Evolutionary conservation across 192 early-diverging fungal species (phyloP).

Genomic region (Coemansia sp.): DNA sequence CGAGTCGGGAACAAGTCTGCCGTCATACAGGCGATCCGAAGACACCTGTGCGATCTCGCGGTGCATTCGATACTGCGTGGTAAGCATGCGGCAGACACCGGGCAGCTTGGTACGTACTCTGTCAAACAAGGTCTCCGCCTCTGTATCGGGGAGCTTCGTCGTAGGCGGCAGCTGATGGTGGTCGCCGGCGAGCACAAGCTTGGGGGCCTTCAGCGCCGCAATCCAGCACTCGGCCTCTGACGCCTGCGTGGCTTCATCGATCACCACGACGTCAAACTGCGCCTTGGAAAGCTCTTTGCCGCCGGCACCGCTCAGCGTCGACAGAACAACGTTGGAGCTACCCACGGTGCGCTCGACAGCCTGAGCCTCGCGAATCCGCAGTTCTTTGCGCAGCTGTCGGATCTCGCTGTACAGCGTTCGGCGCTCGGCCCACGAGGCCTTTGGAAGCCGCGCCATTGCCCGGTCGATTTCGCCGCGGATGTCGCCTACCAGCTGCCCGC

Average conservation of each 20-base stretch:
- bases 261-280: constrained; percentile 78
- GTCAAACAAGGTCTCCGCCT: constrained; percentile 77
- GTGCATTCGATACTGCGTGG: constrained; percentile 90
- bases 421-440: constrained; percentile 60
- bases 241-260: constrained; percentile 90
- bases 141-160: constrained; percentile 47
- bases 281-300: constrained; percentile 21
- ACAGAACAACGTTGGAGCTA: constrained; percentile 65
- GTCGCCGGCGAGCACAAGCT: constrained; percentile 83
- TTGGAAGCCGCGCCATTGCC: constrained; percentile 58
- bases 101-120: constrained; percentile 64
- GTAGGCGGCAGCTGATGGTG: constrained; percentile 89
- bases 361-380: constrained; percentile 63
- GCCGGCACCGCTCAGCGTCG: constrained; percentile 74
- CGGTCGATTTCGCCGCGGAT: constrained; percentile 74
- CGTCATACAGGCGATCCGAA: constrained; percentile 66
- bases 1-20: constrained; percentile 60
- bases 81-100: constrained; percentile 65
- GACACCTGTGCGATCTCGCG: constrained; percentile 75
- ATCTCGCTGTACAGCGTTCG: constrained; percentile 61
- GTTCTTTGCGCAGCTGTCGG: constrained; percentile 67
- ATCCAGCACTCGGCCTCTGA: constrained; percentile 87
- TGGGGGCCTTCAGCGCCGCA: constrained; percentile 68
- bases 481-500: constrained; percentile 70
- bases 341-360: constrained; percentile 61